Percentiles rank a stretch among this genome's conserved stretches.
Evolutionary conservation across 2,329 filamentous ascomycete species (phyloP).

Genomic region (Cercospora citrullina): DNA sequence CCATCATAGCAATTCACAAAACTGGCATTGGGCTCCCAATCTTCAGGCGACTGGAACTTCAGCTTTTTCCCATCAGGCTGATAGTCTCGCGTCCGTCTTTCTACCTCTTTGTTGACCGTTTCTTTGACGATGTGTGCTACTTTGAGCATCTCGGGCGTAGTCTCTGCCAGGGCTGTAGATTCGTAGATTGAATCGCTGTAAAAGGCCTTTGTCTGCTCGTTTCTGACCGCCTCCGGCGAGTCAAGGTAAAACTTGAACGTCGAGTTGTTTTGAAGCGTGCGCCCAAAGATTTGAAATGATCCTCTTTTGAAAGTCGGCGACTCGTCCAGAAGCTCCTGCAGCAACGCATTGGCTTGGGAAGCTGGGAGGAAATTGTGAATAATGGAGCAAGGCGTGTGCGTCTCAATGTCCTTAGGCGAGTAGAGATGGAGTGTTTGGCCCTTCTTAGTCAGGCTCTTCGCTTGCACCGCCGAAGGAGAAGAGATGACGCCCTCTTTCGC

Average conservation of each 20-base stretch:
- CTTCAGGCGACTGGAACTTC: slow-evolving; percentile 68
- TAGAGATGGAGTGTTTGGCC: slow-evolving; percentile 83
- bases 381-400: slow-evolving; percentile 85
- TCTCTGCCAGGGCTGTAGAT: slow-evolving; percentile 65
- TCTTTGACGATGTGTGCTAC: slow-evolving; percentile 70
- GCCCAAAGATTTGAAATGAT: slow-evolving; percentile 85
- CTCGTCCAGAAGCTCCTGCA: slow-evolving; percentile 75
- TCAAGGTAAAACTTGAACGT: slow-evolving; percentile 82
- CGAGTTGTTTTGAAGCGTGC: slow-evolving; percentile 80
- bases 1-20: slow-evolving; percentile 95
- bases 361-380: slow-evolving; percentile 84
- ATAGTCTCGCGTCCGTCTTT: slow-evolving; percentile 64
- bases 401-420: slow-evolving; percentile 74
- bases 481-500: slow-evolving; percentile 3
- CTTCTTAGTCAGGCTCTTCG: slow-evolving; percentile 62
- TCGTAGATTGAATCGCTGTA: slow-evolving; percentile 78
- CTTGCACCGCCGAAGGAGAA: background rate
- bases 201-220: slow-evolving; percentile 75
- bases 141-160: slow-evolving; percentile 70
- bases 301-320: slow-evolving; percentile 67
- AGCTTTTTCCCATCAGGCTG: slow-evolving; percentile 74
- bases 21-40: slow-evolving; percentile 83
- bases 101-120: slow-evolving; percentile 77
- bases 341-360: slow-evolving; percentile 69
- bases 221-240: slow-evolving; percentile 65